These are phyloP conservation scores for Stagonosporopsis chrysanthemi DNA, from an alignment of 2,329 filamentous ascomycete species.

Conservation along the genomic window DNA sequence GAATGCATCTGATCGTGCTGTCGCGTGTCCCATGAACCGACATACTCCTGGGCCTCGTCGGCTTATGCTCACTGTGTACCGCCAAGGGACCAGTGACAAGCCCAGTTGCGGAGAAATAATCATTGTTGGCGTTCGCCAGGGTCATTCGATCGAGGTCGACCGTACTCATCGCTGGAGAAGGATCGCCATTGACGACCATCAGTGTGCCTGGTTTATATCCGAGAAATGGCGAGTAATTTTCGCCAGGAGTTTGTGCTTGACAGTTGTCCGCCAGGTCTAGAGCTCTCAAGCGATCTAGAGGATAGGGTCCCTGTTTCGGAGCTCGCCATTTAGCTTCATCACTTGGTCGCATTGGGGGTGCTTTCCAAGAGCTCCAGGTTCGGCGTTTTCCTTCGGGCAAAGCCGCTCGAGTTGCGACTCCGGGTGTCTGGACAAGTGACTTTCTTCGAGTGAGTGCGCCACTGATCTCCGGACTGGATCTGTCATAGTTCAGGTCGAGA, in stretches of 20 bases:
- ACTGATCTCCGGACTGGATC: constrained; percentile 25
- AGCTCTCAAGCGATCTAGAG: constrained; percentile 30
- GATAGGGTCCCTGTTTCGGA: constrained; percentile 25
- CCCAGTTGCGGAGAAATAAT: constrained; percentile 42
- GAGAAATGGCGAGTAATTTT: constrained; percentile 54
- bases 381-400: constrained; percentile 44
- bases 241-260: constrained; percentile 51
- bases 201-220: constrained; percentile 54
- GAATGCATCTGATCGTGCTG: background rate
- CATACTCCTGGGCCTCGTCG: constrained; percentile 38
- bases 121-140: constrained; percentile 9
- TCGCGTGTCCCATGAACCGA: constrained; percentile 27
- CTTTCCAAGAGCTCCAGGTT: constrained; percentile 45
- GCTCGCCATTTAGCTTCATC: constrained; percentile 44
- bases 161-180: constrained; percentile 55
- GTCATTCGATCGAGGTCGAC: constrained; percentile 10
- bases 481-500: constrained; percentile 21
- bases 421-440: constrained; percentile 51
- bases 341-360: constrained; percentile 32
- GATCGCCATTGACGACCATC: constrained; percentile 56
- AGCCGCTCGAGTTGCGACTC: constrained; percentile 47
- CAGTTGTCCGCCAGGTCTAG: constrained; percentile 34
- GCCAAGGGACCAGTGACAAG: constrained; percentile 28
- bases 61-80: constrained; percentile 29
- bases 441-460: constrained; percentile 47